These are phyloP conservation scores for Globisporangium orthogonon DNA, from an alignment of 352 stramenopile genomes.

Conservation along the genomic window DNA sequence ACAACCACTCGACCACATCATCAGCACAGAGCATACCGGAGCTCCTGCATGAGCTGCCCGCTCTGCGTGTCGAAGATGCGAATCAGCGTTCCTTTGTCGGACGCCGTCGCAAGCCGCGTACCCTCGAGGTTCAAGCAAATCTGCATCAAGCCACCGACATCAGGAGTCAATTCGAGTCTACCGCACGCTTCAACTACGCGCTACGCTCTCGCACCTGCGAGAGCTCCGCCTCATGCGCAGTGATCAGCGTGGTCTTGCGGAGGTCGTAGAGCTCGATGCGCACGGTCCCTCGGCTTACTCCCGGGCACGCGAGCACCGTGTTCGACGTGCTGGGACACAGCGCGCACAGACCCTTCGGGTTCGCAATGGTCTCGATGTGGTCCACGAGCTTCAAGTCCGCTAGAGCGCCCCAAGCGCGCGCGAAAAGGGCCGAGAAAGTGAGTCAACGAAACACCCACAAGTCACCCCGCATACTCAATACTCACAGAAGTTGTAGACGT, in stretches of 20 bases:
- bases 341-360: slow-evolving; percentile 93
- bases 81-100: slow-evolving; percentile 97
- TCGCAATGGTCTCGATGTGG: slow-evolving; percentile 98
- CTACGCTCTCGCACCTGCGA: slow-evolving; percentile 47
- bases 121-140: slow-evolving; percentile 93
- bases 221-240: slow-evolving; percentile 93
- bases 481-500: slow-evolving; percentile 96
- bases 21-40: slow-evolving; percentile 30
- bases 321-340: slow-evolving; percentile 91
- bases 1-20: not conserved
- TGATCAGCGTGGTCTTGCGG: slow-evolving; percentile 92
- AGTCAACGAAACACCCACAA: not conserved
- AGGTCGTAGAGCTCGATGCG: slow-evolving; percentile 97
- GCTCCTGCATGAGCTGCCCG: slow-evolving; percentile 86
- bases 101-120: slow-evolving; percentile 93
- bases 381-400: slow-evolving; percentile 96
- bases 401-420: slow-evolving; percentile 11
- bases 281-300: slow-evolving; percentile 86
- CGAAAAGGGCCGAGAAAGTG: not conserved
- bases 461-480: slow-evolving; percentile 18
- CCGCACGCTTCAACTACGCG: not conserved
- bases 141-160: slow-evolving; percentile 16
- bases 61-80: slow-evolving; percentile 96
- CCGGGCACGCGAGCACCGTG: slow-evolving; percentile 95
- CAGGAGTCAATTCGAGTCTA: not conserved